Conservation (phyloP, 1,139 yeast species). For the Neolecta irregularis region DNA sequence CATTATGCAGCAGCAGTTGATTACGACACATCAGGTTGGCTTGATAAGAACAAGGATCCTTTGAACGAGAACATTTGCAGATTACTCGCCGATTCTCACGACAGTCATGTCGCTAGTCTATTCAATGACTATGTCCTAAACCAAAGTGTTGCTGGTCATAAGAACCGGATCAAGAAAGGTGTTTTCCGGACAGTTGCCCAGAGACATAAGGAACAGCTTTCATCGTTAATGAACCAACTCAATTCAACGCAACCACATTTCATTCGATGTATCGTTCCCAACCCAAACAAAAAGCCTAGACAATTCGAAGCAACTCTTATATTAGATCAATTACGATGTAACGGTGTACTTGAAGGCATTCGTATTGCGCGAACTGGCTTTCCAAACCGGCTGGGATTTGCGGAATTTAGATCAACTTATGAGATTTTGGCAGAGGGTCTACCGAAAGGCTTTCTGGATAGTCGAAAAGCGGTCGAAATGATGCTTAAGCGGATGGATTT, state of each 20-base stretch:
- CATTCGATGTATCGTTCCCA: slow-evolving; percentile 90
- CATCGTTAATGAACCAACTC: slow-evolving; percentile 55
- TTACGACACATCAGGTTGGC: slow-evolving; percentile 82
- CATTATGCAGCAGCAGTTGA: slow-evolving; percentile 96
- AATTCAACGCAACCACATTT: slow-evolving; percentile 85
- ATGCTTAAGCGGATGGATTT: slow-evolving; percentile 47
- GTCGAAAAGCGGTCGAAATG: slow-evolving; percentile 50
- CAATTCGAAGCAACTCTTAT: slow-evolving; percentile 63
- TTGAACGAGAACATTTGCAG: slow-evolving; percentile 59
- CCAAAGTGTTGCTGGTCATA: slow-evolving; percentile 11
- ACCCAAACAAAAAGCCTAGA: slow-evolving; percentile 54
- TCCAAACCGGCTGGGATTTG: slow-evolving; percentile 78
- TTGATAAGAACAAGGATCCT: slow-evolving; percentile 90
- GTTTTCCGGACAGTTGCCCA: slow-evolving; percentile 71
- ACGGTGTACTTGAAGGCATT: slow-evolving; percentile 96
- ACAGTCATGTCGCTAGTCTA: slow-evolving; percentile 35
- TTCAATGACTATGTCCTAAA: slow-evolving; percentile 26
- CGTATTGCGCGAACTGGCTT: slow-evolving; percentile 94
- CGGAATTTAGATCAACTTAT: slow-evolving; percentile 65
- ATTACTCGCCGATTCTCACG: slow-evolving; percentile 41
- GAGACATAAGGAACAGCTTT: slow-evolving; percentile 58
- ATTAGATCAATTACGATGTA: slow-evolving; percentile 79
- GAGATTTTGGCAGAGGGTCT: slow-evolving; percentile 40
- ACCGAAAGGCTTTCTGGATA: slow-evolving; percentile 27
- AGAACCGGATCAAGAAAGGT: slow-evolving; percentile 26